Base-by-base conservation (phyloP, 805 yeast species). In the Pichia insulana region DNA sequence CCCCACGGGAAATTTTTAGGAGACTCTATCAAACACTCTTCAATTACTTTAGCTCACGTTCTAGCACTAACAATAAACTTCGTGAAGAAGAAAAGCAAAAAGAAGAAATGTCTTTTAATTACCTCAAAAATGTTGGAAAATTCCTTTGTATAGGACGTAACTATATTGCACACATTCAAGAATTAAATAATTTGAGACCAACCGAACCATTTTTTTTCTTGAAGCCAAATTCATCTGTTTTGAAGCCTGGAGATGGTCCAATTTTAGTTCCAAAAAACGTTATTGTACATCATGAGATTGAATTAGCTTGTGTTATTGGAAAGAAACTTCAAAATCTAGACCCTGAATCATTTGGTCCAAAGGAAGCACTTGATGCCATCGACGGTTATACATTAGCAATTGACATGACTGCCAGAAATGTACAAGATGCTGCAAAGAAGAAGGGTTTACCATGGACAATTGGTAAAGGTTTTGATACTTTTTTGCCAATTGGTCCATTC, bases 391-490 rank as follows among this genome's bases (percentile, higher is more conserved):
- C 94, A 1, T 68, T 92, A 48, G 89, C 97, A 0, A 74, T 92
- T 37, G 99, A 92, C 60, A 71, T 92, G 73, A 92, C 98, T 7
- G 97, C 96, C 0, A 76, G 99, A 61, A 87, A 89, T 56, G 94
- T 92, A 26, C 99, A 92, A 64, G 89, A 83, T 56, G 96, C 80
- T 55, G 96, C 96, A 30, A 92, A 92, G 64, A 74, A 73, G 64
- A 87, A 86, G 62, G 97, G 97, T 1, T 70, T 90, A 41, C 98
- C 99, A 4, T 92, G 99, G 99, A 65, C 90, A 4, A 86, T 88
- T 50, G 96, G 92, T 30, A 92, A 92, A 59, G 98, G 98, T 0
- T 90, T 88, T 61, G 99, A 92, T 57, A 90, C 98, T 0, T 92
- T 92, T 62, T 70, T 85, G 59, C 99, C 99, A 2, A 58, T 92